phyloP scores from a whole-genome alignment of 225 moss, liverwort and hornwort genomes.

The Physcomitrium patens region DNA sequence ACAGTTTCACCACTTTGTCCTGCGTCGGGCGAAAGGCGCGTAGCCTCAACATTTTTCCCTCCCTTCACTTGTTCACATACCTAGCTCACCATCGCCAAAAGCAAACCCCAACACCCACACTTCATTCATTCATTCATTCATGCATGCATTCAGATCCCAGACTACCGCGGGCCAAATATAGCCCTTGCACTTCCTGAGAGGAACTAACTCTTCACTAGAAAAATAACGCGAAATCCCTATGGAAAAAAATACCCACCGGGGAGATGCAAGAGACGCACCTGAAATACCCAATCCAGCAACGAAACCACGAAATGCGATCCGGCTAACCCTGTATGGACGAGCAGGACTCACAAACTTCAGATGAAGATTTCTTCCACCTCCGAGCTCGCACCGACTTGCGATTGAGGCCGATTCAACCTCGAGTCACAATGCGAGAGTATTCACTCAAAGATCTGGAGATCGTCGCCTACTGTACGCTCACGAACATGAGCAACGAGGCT shows the following conservation, averaged over 20 bases:
- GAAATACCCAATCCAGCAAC: slow-evolving; percentile 1
- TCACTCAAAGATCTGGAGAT: too few species aligned
- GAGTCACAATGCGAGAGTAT: not conserved
- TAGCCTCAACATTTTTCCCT: slow-evolving; percentile 82
- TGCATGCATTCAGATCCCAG: slow-evolving; percentile 18
- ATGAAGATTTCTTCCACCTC: not conserved
- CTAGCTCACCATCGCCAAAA: slow-evolving; percentile 23
- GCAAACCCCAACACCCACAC: not conserved
- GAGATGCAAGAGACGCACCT: slow-evolving; percentile 24
- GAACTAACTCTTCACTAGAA: slow-evolving; percentile 1
- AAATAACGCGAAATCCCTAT: not conserved
- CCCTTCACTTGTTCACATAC: slow-evolving; percentile 48
- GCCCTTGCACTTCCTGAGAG: not conserved
- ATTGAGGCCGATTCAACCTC: not conserved
- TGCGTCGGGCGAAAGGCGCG: slow-evolving; percentile 94
- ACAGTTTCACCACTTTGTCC: slow-evolving; percentile 89
- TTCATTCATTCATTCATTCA: not conserved
- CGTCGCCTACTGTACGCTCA: too few species aligned
- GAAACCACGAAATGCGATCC: slow-evolving; percentile 28
- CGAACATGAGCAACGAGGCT: too few species aligned
- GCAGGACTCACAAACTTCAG: not conserved
- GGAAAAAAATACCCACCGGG: not conserved
- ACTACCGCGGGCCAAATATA: not conserved
- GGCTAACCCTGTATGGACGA: slow-evolving; percentile 4
- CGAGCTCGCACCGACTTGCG: not conserved